Evolutionary conservation across 2,329 filamentous ascomycete species (phyloP), one percentile per base, ranked within the genome.

Genomic region (Pseudogymnoascus sp.): DNA sequence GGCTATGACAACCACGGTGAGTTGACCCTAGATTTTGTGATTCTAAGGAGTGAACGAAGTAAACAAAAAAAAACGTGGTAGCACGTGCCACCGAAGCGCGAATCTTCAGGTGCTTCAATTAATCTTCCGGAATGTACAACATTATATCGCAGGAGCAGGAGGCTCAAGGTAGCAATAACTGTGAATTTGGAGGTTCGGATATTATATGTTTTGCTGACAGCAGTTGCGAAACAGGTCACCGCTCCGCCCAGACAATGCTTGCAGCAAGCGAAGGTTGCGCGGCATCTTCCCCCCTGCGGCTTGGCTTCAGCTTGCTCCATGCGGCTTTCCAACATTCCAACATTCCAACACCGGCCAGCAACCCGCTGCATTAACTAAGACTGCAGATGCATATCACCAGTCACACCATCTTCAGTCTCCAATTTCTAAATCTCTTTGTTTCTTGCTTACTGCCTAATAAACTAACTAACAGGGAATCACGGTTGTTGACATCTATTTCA

Each of bases 381-480:
- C 50, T 56, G 50, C 28, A 56, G n/a, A 34, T 10, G 50, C 50
- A 18, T 56, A 34, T 56, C 50, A 56, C 50, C 50, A 56, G 10
- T 56, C 50, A 56, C 50, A 34, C 16, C 50, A 21, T 34, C 10
- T 34, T 6, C n/a, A 34, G 7, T 34, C 25, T 34, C 16, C 50
- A 56, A 12, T 56, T 28, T 56, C 50, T 56, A 56, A 34, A 34
- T 18, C 50, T 56, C 50, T 56, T 56, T 56, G 50, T 56, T 56
- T 56, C 46, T 56, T 56, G 46, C 46, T 56, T 56, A 56, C 50
- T 56, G 50, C 28, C n/a, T 56, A 56, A 56, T 56, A 56, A 56
- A 56, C 50, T 56, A 56, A 56, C 50, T 56, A 56, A 56, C 50
- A 56, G 50, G 50, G 50, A 56, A 56, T 56, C 50, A 56, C 50